phyloP scores from a whole-genome alignment of 805 yeast species.

The Metschnikowia similis region DNA sequence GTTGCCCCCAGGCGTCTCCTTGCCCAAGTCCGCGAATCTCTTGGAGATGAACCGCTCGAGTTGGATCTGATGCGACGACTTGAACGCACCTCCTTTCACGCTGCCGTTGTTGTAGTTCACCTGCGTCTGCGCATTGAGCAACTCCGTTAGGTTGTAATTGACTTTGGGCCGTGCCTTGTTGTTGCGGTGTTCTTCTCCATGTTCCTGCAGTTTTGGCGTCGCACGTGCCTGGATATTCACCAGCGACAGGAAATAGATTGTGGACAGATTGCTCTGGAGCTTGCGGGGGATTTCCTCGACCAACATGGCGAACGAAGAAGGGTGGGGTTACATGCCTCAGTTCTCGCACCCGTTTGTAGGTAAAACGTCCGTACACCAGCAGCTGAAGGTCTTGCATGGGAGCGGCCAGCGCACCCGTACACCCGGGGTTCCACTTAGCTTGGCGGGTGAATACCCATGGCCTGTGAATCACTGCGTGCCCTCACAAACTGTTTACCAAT shows the following conservation, averaged over 20 bases:
- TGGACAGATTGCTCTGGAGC: constrained; percentile 27
- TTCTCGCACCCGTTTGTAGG: background rate
- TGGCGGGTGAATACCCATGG: no score
- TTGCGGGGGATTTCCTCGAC: constrained; percentile 41
- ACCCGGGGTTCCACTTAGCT: background rate
- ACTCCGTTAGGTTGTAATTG: constrained; percentile 39
- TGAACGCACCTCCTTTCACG: constrained; percentile 31
- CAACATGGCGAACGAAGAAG: constrained; percentile 26
- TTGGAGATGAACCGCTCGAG: constrained; percentile 36
- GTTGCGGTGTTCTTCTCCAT: constrained; percentile 18
- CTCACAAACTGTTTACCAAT: no score
- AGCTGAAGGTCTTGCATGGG: no score
- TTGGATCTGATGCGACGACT: constrained; percentile 40
- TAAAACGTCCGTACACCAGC: background rate
- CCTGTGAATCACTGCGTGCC: no score
- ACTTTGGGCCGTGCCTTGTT: constrained; percentile 38
- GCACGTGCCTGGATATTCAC: constrained; percentile 41
- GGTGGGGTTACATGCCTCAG: background rate
- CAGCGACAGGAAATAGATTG: constrained; percentile 39
- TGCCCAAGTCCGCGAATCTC: constrained; percentile 32
- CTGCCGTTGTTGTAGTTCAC: constrained; percentile 23
- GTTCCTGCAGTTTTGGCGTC: constrained; percentile 15
- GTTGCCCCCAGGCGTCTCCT: constrained; percentile 25
- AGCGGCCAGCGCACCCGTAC: background rate
- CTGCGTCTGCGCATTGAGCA: constrained; percentile 41